Evolutionary conservation across 345 rosid genomes (phyloP).

Genomic region (Carallia brachiata): DNA sequence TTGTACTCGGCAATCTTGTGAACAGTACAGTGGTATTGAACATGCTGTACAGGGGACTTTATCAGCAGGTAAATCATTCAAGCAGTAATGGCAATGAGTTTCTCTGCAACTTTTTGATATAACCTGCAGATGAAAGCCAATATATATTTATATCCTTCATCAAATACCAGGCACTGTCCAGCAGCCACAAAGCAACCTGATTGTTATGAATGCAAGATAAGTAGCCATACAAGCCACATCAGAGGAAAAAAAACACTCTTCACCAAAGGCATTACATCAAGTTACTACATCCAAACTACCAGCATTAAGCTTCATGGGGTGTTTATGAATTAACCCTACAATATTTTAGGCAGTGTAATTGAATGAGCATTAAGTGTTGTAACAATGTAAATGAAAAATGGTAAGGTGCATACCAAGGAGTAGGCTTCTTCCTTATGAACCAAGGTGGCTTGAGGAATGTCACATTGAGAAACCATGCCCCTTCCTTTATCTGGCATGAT

Average conservation of each 20-base stretch:
- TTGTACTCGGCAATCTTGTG: conserved; percentile 53
- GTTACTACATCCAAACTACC: too few species aligned
- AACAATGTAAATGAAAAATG: not conserved
- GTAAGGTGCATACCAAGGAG: conserved; percentile 48
- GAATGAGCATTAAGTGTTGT: not conserved
- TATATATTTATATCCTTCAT: conserved; percentile 3
- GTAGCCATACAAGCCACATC: too few species aligned
- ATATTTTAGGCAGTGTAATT: too few species aligned
- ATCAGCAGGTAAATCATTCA: conserved; percentile 71
- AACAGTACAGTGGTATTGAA: conserved; percentile 73
- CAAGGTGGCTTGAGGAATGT: conserved; percentile 65
- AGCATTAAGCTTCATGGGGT: too few species aligned
- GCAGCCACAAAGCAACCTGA: not conserved
- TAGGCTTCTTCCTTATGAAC: conserved; percentile 74
- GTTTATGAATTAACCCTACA: too few species aligned
- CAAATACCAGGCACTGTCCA: not conserved
- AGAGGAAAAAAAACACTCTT: too few species aligned
- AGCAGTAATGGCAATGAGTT: conserved; percentile 82
- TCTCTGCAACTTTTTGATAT: conserved; percentile 64
- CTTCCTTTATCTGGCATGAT: conserved; percentile 63
- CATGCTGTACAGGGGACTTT: conserved; percentile 70
- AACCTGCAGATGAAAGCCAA: conserved; percentile 36
- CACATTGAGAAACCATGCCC: conserved; percentile 60
- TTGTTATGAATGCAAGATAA: not conserved
- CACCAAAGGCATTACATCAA: too few species aligned